Base-by-base conservation (phyloP, 768 basidiomycete species). In the Calocybe cyanea region DNA sequence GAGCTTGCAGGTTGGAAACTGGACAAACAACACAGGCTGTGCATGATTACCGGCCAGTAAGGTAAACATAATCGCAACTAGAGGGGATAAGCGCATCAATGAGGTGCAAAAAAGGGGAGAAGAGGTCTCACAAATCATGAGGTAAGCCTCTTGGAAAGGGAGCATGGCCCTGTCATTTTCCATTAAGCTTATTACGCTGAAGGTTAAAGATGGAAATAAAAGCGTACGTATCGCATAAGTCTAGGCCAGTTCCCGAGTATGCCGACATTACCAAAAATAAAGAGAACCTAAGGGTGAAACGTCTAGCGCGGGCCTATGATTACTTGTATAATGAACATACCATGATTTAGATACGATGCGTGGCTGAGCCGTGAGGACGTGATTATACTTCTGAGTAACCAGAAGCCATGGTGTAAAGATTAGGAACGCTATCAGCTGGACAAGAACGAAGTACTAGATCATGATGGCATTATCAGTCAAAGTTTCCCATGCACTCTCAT, bases 21-120 rank as follows among this genome's bases (percentile, higher is more conserved):
- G 38, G 57, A 62, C 81, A 58, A 43, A 84, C 81, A 84, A 77
- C 19, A 83, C 72, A 4, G 82, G 81, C 78, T 82, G 46, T 0
- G 83, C 85, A 51, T 85, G 86, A 56, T 90, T 90, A 14, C 87
- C 87, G 18, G 83, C 87, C 23, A 89, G 64, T 47, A 90, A 86
- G 11, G 76, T 67, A 30, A 85, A 70, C 8, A 81, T 72, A 52
- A 86, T 57, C 23, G 72, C 62, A 54, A 83, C 75, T 77, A 44
- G 10, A 24, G 21, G 2, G 18, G 8, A 15, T 46, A 21, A 44
- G 13, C 13, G 13, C 15, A 20, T 24, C 38, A 37, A 20, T 4
- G 30, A 11, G 25, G 25, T 6, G 25, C 30, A 41, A 2, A 9
- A 28, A 35, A 18, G 2, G 23, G 21, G 11, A n/a, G 20, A 8